Evolutionary conservation across 768 basidiomycete species (phyloP).

Genomic region (Punctularia strigosozonata): DNA sequence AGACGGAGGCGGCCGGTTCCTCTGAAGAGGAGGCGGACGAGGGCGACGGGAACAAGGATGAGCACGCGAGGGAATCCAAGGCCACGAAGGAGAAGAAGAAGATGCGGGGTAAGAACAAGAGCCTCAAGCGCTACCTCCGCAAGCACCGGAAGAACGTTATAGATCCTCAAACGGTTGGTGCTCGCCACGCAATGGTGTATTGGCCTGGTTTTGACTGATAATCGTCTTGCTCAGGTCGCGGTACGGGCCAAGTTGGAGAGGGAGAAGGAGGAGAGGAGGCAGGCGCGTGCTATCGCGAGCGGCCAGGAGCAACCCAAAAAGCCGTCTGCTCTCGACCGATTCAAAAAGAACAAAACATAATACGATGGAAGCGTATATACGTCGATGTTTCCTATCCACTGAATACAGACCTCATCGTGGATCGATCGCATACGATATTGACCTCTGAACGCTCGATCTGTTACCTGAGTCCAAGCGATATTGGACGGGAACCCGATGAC

Average conservation of each 20-base stretch:
- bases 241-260: conserved; percentile 28
- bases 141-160: conserved; percentile 95
- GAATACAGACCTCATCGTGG: too few species aligned
- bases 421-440: too few species aligned
- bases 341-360: too few species aligned
- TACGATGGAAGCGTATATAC: too few species aligned
- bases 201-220: conserved; percentile 11
- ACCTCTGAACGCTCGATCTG: too few species aligned
- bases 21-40: conserved; percentile 16
- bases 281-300: conserved; percentile 14
- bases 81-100: conserved; percentile 53
- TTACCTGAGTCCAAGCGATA: too few species aligned
- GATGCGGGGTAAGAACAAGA: conserved; percentile 84
- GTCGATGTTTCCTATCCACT: too few species aligned
- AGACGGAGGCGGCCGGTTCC: conserved; percentile 36
- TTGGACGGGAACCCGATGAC: too few species aligned
- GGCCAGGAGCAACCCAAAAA: conserved; percentile 13
- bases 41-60: conserved; percentile 21
- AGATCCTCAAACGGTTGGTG: conserved; percentile 57
- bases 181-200: conserved; percentile 3
- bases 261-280: conserved; percentile 20
- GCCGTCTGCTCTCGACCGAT: conserved; percentile 28
- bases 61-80: conserved; percentile 17
- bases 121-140: conserved; percentile 69
- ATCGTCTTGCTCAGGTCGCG: conserved; percentile 27